These are phyloP conservation scores for Citrus medica DNA, from an alignment of 345 rosid species.

Conservation along the genomic window DNA sequence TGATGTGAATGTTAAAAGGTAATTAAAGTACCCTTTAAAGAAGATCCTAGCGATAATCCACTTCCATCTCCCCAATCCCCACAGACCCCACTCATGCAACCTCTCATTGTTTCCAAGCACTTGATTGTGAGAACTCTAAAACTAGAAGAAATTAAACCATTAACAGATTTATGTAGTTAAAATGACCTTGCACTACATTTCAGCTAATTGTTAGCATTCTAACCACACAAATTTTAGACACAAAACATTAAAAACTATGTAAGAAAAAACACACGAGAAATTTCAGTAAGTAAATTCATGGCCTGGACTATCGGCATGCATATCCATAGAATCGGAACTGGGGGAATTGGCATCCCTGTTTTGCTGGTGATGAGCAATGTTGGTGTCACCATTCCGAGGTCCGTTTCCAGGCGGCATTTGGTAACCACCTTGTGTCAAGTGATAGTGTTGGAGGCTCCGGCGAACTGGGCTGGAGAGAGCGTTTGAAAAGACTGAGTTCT, in stretches of 20 bases:
- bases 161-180: not conserved
- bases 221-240: not conserved
- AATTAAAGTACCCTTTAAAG: too few species aligned
- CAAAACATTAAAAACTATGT: not conserved
- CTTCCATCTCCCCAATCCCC: too few species aligned
- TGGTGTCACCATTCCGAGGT: conserved; percentile 16
- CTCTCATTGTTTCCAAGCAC: not conserved
- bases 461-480: conserved; percentile 72
- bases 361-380: conserved; percentile 13
- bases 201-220: not conserved
- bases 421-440: conserved; percentile 37
- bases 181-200: not conserved
- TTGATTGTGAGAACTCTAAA: not conserved
- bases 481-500: conserved; percentile 44
- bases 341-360: conserved; percentile 28
- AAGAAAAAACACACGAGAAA: not conserved
- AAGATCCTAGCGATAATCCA: too few species aligned
- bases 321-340: conserved; percentile 48
- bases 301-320: conserved; percentile 49
- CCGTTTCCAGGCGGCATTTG: conserved; percentile 22
- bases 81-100: too few species aligned
- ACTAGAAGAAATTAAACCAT: not conserved
- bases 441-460: conserved; percentile 61
- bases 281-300: conserved; percentile 28
- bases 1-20: too few species aligned